Base-by-base conservation (phyloP, 1,139 yeast species). In the Sugiyamaella xylanicola region DNA sequence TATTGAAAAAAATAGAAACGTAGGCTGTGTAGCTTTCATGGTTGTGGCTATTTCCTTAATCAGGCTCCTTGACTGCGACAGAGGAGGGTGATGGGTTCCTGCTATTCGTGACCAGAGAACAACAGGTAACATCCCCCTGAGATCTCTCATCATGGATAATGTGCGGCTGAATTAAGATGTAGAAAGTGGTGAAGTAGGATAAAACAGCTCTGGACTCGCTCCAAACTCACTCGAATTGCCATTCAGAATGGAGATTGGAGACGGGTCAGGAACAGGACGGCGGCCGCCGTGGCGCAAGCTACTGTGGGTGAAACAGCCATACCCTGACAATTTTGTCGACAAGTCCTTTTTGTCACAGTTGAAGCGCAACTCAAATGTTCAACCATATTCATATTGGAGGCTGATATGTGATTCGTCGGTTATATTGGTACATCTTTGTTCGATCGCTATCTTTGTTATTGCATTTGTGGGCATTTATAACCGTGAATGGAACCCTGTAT, bases 301-400 rank as follows among this genome's bases (percentile, higher is more conserved):
- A 46, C 78, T 93, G n/a, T 93, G 96, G 85, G 80, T 87, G 45
- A 80, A 81, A 58, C 97, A 92, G 67, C 88, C 88, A 13, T 92
- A 85, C 66, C 96, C 96, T 0, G 99, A 93, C 69, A 93, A 91
- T 70, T 89, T 89, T 72, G 93, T 96, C 1, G 95, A 91, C 67
- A 72, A 74, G 8, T 81, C 92, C 7, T 93, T 93, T 67, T 74
- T 91, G 16, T 83, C 91, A 2, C 95, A 86, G 67, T 77, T 92
- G 62, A 83, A 85, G 63, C 76, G 95, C 48, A 90, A 90, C 72
- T 77, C 90, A 35, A 85, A 91, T 11, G 93, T 89, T 39, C 81
- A 82, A 37, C 78, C 79, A 58, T 85, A 90, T 68, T 79, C 89
- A 0, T 86, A 81, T 64, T 74, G 78, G 74, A 80, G 84, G 47